Percentiles rank a stretch among this genome's conserved stretches.
These are phyloP conservation scores for Quillaja saponaria DNA, from an alignment of 306 rosid species.

Conservation along the genomic window DNA sequence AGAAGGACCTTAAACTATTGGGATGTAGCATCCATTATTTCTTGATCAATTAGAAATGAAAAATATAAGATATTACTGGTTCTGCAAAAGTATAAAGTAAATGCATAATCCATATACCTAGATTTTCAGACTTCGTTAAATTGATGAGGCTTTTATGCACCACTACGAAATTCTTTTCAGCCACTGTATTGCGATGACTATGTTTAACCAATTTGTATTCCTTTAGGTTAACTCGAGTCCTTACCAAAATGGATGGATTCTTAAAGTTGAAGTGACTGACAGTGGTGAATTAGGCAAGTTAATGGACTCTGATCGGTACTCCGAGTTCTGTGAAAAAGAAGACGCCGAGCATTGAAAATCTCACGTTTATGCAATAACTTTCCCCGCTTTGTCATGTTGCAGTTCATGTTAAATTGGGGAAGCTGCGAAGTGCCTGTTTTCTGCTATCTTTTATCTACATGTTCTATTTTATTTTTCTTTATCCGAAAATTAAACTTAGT, in stretches of 20 bases:
- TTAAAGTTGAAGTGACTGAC: conserved; percentile 68
- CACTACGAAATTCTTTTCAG: not conserved
- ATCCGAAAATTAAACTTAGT: too few species aligned
- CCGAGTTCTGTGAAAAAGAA: conserved; percentile 97
- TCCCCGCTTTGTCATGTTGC: conserved; percentile 24
- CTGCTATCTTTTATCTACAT: not conserved
- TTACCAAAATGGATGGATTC: conserved; percentile 80
- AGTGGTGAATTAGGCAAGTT: conserved; percentile 59
- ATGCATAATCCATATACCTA: too few species aligned
- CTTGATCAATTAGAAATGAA: too few species aligned
- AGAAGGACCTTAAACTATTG: too few species aligned
- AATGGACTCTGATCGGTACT: conserved; percentile 81
- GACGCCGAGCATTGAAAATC: conserved; percentile 64
- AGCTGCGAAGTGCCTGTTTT: conserved; percentile 27
- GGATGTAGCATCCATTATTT: too few species aligned
- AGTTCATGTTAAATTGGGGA: conserved; percentile 29
- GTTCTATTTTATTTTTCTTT: too few species aligned
- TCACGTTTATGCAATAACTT: conserved; percentile 14
- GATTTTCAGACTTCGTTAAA: too few species aligned
- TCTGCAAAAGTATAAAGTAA: conserved; percentile 11
- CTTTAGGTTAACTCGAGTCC: conserved; percentile 80
- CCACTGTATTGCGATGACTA: conserved; percentile 7
- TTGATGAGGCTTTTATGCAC: too few species aligned
- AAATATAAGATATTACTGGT: too few species aligned
- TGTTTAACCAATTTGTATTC: conserved; percentile 10